Evolutionary conservation across 495 filamentous ascomycete species (phyloP).

Genomic region (Aspergillus affinis): DNA sequence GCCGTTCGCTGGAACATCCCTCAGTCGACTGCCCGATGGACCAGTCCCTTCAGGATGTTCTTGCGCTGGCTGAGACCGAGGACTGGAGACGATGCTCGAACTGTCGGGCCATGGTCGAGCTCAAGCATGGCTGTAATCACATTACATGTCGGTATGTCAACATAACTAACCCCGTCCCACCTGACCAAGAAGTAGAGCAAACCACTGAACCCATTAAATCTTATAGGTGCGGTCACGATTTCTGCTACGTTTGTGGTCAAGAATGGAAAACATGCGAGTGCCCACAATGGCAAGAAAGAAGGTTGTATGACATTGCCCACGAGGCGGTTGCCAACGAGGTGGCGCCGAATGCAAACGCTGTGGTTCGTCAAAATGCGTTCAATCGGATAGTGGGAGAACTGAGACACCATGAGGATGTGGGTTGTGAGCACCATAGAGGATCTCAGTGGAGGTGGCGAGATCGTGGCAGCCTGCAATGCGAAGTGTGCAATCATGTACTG

Average conservation of each 20-base stretch:
- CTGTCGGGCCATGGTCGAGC: conserved; percentile 22
- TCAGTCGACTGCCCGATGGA: conserved; percentile 23
- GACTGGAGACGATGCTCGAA: conserved; percentile 22
- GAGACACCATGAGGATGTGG: conserved; percentile 11
- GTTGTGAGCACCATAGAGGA: conserved; percentile 14
- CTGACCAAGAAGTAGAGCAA: background rate
- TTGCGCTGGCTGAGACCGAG: conserved; percentile 13
- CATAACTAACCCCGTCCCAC: background rate
- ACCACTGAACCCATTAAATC: background rate
- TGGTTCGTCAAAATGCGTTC: background rate
- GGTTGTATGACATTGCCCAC: background rate
- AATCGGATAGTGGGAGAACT: conserved; percentile 9
- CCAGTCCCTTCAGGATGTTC: conserved; percentile 13
- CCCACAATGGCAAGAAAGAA: background rate
- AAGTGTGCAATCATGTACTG: conserved; percentile 9
- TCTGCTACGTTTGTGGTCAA: conserved; percentile 17
- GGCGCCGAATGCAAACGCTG: background rate
- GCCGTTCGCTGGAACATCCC: conserved; percentile 17
- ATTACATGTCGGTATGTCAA: conserved; percentile 22
- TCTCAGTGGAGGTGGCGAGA: conserved; percentile 19
- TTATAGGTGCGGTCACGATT: conserved; percentile 15
- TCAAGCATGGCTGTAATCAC: conserved; percentile 21
- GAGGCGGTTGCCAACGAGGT: background rate
- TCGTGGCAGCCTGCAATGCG: conserved; percentile 15
- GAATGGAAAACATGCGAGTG: background rate